A percentile compares a stretch with the other conserved stretches of the same genome.
These are phyloP conservation scores for Stenocarpella maydis DNA, from an alignment of 2,329 filamentous ascomycete genomes.

Conservation along the genomic window DNA sequence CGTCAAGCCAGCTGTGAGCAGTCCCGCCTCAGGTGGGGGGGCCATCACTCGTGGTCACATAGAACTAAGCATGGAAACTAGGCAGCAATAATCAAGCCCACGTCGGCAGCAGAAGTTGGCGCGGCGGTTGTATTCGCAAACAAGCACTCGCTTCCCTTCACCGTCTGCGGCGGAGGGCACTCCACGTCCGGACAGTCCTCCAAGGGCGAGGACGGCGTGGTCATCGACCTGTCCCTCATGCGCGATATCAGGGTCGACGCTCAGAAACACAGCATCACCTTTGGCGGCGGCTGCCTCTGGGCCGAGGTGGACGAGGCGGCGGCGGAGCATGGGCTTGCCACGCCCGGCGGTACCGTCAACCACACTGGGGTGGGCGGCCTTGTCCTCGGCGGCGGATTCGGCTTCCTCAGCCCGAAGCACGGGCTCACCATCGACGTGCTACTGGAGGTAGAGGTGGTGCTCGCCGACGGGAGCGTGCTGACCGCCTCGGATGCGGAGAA, in stretches of 20 bases:
- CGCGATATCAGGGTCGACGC: constrained; percentile 57
- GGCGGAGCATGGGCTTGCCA: constrained; percentile 60
- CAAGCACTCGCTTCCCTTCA: constrained; percentile 55
- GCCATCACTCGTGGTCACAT: background rate
- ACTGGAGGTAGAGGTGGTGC: constrained; percentile 49
- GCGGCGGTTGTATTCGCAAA: constrained; percentile 54
- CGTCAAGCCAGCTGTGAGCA: constrained; percentile 45
- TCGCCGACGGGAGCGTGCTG: constrained; percentile 48
- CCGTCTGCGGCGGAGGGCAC: constrained; percentile 64
- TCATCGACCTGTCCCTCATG: constrained; percentile 64
- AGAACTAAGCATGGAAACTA: constrained; percentile 32
- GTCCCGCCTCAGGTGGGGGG: rapidly evolving
- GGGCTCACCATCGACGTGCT: constrained; percentile 59
- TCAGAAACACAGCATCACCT: constrained; percentile 53
- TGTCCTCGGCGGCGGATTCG: constrained; percentile 65
- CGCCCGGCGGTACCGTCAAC: constrained; percentile 68
- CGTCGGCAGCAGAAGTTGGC: constrained; percentile 50
- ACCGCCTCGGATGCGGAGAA: constrained; percentile 53
- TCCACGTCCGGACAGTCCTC: constrained; percentile 60
- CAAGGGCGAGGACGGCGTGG: constrained; percentile 56
- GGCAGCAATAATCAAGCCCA: constrained; percentile 56
- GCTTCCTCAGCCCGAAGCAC: constrained; percentile 60
- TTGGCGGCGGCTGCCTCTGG: constrained; percentile 62
- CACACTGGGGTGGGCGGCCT: constrained; percentile 70
- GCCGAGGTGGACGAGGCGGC: constrained; percentile 61